Evolutionary conservation across 164 flowering plant species (phyloP).

Genomic region (Cinnamomum micranthum): DNA sequence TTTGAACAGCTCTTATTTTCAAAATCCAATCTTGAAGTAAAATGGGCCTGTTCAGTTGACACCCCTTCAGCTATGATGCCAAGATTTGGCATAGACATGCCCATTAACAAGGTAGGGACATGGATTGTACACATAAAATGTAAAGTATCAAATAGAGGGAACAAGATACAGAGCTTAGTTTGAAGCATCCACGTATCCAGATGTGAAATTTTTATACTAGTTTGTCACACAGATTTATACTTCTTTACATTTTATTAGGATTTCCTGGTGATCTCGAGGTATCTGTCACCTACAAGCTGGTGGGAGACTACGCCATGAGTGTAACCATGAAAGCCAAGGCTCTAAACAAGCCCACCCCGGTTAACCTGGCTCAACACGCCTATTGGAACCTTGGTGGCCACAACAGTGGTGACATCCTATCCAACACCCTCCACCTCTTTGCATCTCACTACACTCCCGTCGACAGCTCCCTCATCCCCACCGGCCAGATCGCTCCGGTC

Average conservation of each 20-base stretch:
- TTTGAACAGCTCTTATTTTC: too few relatives aligned
- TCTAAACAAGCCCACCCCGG: constrained; percentile 58
- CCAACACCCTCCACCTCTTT: constrained; percentile 46
- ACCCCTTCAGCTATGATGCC: too few relatives aligned
- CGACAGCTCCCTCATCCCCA: constrained; percentile 65
- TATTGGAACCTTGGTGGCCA: constrained; percentile 85
- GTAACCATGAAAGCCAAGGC: constrained; percentile 54
- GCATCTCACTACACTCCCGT: constrained; percentile 60
- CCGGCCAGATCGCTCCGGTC: constrained; percentile 56
- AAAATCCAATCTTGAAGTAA: too few relatives aligned
- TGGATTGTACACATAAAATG: too few relatives aligned
- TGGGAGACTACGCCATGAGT: constrained; percentile 23
- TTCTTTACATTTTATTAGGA: constrained; percentile 29
- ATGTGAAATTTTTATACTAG: too few relatives aligned
- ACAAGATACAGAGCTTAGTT: too few relatives aligned
- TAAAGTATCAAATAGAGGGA: too few relatives aligned
- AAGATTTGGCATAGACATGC: too few relatives aligned
- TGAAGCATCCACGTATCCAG: too few relatives aligned
- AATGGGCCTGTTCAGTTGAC: too few relatives aligned
- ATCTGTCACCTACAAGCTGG: constrained; percentile 36
- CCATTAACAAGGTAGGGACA: too few relatives aligned
- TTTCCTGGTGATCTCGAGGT: constrained; percentile 57
- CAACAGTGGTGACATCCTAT: constrained; percentile 53
- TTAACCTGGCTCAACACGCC: constrained; percentile 64
- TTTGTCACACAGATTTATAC: too few relatives aligned